A percentile compares a stretch with the other conserved stretches of the same genome.
Evolutionary conservation across 108 stramenopile genomes (phyloP).

Genomic region (Fragilariopsis cylindrus): DNA sequence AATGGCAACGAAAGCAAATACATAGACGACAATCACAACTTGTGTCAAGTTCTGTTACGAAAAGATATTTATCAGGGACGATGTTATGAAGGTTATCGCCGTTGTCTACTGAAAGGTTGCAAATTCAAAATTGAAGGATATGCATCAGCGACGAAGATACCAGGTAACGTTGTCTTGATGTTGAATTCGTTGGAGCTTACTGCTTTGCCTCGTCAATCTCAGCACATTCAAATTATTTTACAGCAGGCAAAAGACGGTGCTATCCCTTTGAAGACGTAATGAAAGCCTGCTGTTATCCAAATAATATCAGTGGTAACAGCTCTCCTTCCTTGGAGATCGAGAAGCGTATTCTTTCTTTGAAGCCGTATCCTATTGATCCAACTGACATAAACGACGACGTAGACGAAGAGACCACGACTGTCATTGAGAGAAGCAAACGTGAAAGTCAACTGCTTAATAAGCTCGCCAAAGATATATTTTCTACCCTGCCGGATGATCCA

Average conservation of each 20-base stretch:
- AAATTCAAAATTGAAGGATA: slow-evolving; percentile 21
- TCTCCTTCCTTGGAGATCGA: background rate
- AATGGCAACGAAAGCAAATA: background rate
- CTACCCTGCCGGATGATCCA: slow-evolving; percentile 23
- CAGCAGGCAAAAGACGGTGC: slow-evolving; percentile 14
- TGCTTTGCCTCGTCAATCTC: slow-evolving; percentile 33
- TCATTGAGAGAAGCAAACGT: background rate
- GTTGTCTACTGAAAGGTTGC: slow-evolving; percentile 16
- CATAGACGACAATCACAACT: background rate
- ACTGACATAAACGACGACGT: background rate
- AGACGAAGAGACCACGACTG: background rate
- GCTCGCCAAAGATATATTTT: slow-evolving; percentile 17
- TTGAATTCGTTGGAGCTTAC: slow-evolving; percentile 27
- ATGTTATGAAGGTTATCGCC: slow-evolving; percentile 5
- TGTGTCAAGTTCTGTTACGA: slow-evolving; percentile 35
- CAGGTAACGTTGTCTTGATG: slow-evolving; percentile 48
- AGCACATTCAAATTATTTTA: slow-evolving; percentile 44
- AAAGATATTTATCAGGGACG: slow-evolving; percentile 21
- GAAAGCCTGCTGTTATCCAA: slow-evolving; percentile 1
- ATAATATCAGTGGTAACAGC: background rate
- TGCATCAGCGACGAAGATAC: slow-evolving; percentile 43
- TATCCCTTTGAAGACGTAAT: slow-evolving; percentile 22
- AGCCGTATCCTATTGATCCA: background rate
- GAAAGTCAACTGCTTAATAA: background rate
- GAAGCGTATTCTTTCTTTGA: background rate